Conservation (phyloP, 495 filamentous ascomycete species). For the Penicillium canescens region DNA sequence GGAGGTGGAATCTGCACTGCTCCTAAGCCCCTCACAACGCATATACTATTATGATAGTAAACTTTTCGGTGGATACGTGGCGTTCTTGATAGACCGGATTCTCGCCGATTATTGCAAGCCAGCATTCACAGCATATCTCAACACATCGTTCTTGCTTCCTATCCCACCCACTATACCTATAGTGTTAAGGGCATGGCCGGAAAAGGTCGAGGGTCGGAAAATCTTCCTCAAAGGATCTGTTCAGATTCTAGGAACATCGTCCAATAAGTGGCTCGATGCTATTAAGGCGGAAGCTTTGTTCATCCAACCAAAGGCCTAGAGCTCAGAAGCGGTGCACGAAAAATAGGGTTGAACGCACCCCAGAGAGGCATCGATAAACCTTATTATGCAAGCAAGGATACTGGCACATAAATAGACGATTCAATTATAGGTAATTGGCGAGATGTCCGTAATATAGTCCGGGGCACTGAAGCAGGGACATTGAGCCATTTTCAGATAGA, state of each 20-base stretch:
- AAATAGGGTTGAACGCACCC: no score
- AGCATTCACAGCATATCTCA: conserved; percentile 9
- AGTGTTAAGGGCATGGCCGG: conserved; percentile 10
- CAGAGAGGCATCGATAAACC: no score
- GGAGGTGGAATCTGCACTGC: conserved; percentile 7
- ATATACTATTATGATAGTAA: conserved; percentile 12
- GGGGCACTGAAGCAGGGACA: no score
- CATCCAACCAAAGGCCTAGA: conserved; percentile 4
- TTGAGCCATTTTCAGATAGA: no score
- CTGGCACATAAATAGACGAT: no score
- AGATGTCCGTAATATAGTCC: no score
- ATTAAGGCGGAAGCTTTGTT: conserved; percentile 4
- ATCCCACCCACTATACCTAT: conserved; percentile 5
- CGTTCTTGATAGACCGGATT: conserved; percentile 11
- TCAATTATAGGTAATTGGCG: no score
- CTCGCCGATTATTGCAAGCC: conserved; percentile 8
- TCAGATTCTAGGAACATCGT: not conserved
- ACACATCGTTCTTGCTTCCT: conserved; percentile 1
- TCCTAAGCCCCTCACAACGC: conserved; percentile 2
- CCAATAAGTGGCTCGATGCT: conserved; percentile 5
- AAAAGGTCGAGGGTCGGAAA: conserved; percentile 11
- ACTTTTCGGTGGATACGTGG: conserved; percentile 11
- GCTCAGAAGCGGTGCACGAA: no score
- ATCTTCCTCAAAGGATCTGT: conserved; percentile 7
- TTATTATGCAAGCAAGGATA: no score